phyloP scores from a whole-genome alignment of 2,329 filamentous ascomycete genomes.

The Falciphora oryzae region DNA sequence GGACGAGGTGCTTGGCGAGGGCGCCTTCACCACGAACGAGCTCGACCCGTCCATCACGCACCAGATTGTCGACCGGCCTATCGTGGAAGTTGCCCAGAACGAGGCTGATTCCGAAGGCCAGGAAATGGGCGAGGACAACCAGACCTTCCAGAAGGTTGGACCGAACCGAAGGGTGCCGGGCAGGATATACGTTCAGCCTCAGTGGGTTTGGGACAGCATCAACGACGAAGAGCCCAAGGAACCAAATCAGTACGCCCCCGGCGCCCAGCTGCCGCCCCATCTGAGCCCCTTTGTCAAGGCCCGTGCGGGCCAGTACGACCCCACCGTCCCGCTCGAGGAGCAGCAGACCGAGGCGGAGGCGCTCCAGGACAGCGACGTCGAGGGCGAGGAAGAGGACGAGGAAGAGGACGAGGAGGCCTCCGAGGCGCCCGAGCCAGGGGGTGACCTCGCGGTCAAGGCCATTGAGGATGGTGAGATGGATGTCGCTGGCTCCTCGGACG shows the following conservation, averaged over 20 bases:
- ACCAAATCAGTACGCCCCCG: constrained; percentile 83
- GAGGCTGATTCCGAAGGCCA: constrained; percentile 35
- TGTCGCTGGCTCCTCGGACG: constrained; percentile 38
- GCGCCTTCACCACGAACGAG: constrained; percentile 88
- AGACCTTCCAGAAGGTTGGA: constrained; percentile 52
- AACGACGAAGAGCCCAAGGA: constrained; percentile 87
- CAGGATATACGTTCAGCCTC: constrained; percentile 87
- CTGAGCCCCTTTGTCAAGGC: constrained; percentile 92
- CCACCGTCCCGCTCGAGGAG: constrained; percentile 75
- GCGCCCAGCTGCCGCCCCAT: constrained; percentile 85
- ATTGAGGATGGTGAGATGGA: constrained; percentile 44
- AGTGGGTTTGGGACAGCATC: constrained; percentile 97
- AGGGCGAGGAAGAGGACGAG: constrained; percentile 31
- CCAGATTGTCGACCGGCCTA: constrained; percentile 88
- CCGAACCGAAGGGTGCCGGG: constrained; percentile 77
- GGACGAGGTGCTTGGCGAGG: constrained; percentile 85
- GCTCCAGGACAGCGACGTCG: constrained; percentile 52
- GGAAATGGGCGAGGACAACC: constrained; percentile 46
- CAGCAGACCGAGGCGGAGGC: constrained; percentile 86
- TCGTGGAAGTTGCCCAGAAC: constrained; percentile 54
- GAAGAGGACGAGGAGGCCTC: constrained; percentile 21
- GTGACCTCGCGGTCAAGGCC: constrained; percentile 28
- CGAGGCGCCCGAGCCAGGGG: background rate
- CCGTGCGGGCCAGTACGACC: constrained; percentile 84
- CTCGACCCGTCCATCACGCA: constrained; percentile 86